A percentile compares a stretch with the other conserved stretches of the same genome.
Evolutionary conservation across 768 basidiomycete species (phyloP).

Genomic region (Mycena pura): DNA sequence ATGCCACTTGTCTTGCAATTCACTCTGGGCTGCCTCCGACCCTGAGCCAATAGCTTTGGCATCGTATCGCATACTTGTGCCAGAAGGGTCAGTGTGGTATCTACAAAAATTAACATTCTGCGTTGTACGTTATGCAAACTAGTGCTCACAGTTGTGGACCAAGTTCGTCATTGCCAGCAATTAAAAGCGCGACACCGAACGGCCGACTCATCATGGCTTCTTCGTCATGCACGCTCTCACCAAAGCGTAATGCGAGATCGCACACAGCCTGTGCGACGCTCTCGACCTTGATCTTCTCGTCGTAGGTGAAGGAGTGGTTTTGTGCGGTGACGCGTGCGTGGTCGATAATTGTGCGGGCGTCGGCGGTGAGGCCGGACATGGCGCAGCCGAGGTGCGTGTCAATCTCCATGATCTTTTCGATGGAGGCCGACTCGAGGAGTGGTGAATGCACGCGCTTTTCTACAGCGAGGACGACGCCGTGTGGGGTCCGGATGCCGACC

Average conservation of each 20-base stretch:
- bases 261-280: slow-evolving; percentile 98
- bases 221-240: slow-evolving; percentile 98
- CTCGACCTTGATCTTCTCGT: slow-evolving; percentile 96
- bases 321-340: slow-evolving; percentile 97
- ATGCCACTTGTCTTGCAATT: slow-evolving; percentile 97
- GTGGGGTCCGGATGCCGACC: slow-evolving; percentile 89
- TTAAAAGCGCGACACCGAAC: slow-evolving; percentile 96
- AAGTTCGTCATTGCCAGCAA: slow-evolving; percentile 96
- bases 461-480: slow-evolving; percentile 92
- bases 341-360: slow-evolving; percentile 99
- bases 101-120: slow-evolving; percentile 51
- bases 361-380: slow-evolving; percentile 96
- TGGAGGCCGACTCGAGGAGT: slow-evolving; percentile 91
- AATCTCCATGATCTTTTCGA: slow-evolving; percentile 99
- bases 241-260: slow-evolving; percentile 95
- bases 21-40: slow-evolving; percentile 95
- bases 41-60: slow-evolving; percentile 99
- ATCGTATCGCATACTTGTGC: slow-evolving; percentile 95
- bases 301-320: slow-evolving; percentile 95
- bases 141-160: slow-evolving; percentile 90
- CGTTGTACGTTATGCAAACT: not conserved
- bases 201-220: slow-evolving; percentile 99
- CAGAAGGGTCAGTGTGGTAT: slow-evolving; percentile 98
- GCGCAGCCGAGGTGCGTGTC: slow-evolving; percentile 96
- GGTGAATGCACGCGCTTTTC: slow-evolving; percentile 99